Percentiles rank a stretch among this genome's conserved stretches.
These are phyloP conservation scores for Chlorella sp. DNA, from an alignment of 139 green algal genomes.

Conservation along the genomic window DNA sequence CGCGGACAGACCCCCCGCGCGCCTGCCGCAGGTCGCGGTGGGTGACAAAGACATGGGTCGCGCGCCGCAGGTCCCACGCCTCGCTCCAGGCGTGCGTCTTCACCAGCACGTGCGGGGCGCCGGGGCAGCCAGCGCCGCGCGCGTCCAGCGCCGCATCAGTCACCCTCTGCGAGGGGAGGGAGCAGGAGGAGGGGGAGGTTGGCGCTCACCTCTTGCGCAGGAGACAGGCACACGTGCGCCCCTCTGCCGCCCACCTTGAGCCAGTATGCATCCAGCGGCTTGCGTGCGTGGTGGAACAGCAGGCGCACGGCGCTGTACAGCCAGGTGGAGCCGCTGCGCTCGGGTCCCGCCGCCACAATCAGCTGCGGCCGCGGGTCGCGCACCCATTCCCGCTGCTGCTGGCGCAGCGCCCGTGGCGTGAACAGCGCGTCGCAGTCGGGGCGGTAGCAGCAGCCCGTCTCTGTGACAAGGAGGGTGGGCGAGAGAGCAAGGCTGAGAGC, in stretches of 20 bases:
- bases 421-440: conserved; percentile 14
- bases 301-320: conserved; percentile 47
- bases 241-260: too few species aligned
- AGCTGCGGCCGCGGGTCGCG: neutral
- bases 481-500: too few species aligned
- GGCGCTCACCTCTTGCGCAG: too few species aligned
- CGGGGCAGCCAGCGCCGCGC: conserved; percentile 2
- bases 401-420: neutral
- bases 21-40: conserved; percentile 39
- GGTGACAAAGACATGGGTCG: conserved; percentile 36
- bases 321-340: conserved; percentile 46
- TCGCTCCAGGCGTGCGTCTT: conserved; percentile 49
- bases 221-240: too few species aligned
- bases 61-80: neutral
- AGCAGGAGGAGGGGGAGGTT: too few species aligned
- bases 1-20: too few species aligned
- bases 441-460: too few species aligned
- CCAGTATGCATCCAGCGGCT: conserved; percentile 43
- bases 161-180: too few species aligned
- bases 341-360: conserved; percentile 30
- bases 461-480: too few species aligned
- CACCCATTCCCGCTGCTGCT: neutral
- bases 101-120: conserved; percentile 28
- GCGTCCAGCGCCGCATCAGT: conserved; percentile 22
- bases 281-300: conserved; percentile 26